Evolutionary conservation across 2,329 filamentous ascomycete genomes (phyloP), one percentile per base, ranked within the genome.

Genomic region (Alternaria triticina): DNA sequence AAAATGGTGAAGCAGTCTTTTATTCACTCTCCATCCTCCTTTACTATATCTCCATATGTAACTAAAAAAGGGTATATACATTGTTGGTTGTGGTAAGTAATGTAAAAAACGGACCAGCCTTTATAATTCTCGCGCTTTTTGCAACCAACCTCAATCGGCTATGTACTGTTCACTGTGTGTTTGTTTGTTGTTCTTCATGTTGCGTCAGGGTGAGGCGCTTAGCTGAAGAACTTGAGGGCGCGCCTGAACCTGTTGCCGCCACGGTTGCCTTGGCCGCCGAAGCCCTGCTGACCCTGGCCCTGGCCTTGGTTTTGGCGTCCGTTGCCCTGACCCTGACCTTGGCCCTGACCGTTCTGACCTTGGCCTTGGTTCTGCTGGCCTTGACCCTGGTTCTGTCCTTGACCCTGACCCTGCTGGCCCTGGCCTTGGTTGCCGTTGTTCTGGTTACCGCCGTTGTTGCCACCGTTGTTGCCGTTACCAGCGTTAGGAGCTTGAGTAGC

Each of bases 381-480:
- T 12, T 50, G 47, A 13, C 44, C 28, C 11, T 33, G 28, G 44
- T 28, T 22, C 11, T 33, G 28, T 13, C 17, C 17, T 23, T 43
- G 51, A 36, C 51, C 25, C 17, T 36, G 17, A 17, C 51, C 51
- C 13, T 33, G 12, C 13, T 45, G 43, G 6, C 27, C 23, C 15
- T 27, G 36, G 28, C 44, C 20, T 15, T 52, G 49, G 8, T 57
- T 60, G 30, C 59, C 63, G 25, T 46, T 54, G 55, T 60, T 62
- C 33, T 52, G 49, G 8, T 57, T 60, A 15, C 59, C 63, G 17
- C 51, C 57, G 44, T 60, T 56, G 44, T 40, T 54, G 36, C n/a
- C n/a, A 17, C 36, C 36, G 55, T 70, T 70, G 30, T 68, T 68
- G 3, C 61, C 62, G 23, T 62, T 65, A 1, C 56, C 68, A 44